These are phyloP conservation scores for Bodo saltans DNA, from an alignment of 78 protist genomes.

Conservation along the genomic window DNA sequence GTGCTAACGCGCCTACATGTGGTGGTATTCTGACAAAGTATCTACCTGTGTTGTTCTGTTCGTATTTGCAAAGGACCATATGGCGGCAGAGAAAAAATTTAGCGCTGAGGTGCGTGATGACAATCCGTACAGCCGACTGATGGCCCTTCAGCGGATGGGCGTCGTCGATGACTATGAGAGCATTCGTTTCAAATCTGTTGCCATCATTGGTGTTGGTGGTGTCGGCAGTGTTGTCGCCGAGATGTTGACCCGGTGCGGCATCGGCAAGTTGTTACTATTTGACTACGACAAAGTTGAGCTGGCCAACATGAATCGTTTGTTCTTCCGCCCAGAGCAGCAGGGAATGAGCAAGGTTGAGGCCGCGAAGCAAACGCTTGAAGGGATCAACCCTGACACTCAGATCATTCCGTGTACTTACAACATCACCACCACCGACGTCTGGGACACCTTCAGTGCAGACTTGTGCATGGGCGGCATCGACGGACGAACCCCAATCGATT, in stretches of 20 bases:
- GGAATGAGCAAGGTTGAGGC: slow-evolving; percentile 75
- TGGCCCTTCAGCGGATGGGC: slow-evolving; percentile 95
- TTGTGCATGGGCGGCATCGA: slow-evolving; percentile 59
- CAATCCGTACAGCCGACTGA: slow-evolving; percentile 60
- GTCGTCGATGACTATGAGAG: slow-evolving; percentile 86
- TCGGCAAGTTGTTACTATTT: slow-evolving; percentile 90
- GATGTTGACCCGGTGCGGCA: slow-evolving; percentile 95
- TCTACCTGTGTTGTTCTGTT: no score
- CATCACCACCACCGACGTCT: slow-evolving; percentile 82
- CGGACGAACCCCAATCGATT: slow-evolving; percentile 48
- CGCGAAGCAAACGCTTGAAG: slow-evolving; percentile 65
- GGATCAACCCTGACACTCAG: slow-evolving; percentile 90
- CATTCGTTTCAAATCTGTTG: slow-evolving; percentile 70
- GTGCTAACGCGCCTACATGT: no score
- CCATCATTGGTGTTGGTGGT: slow-evolving; percentile 90
- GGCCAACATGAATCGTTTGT: slow-evolving; percentile 92
- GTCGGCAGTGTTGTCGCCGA: slow-evolving; percentile 93
- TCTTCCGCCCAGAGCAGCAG: slow-evolving; percentile 87
- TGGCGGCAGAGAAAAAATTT: background rate
- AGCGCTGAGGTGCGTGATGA: slow-evolving; percentile 37
- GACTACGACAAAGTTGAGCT: slow-evolving; percentile 95
- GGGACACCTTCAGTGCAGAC: slow-evolving; percentile 52
- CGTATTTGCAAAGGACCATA: no score
- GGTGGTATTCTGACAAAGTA: no score
- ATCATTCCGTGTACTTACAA: slow-evolving; percentile 66